Evolutionary conservation across 2,329 filamentous ascomycete species (phyloP), one percentile per base, ranked within the genome.

Genomic region (Aspergillus floridensis): DNA sequence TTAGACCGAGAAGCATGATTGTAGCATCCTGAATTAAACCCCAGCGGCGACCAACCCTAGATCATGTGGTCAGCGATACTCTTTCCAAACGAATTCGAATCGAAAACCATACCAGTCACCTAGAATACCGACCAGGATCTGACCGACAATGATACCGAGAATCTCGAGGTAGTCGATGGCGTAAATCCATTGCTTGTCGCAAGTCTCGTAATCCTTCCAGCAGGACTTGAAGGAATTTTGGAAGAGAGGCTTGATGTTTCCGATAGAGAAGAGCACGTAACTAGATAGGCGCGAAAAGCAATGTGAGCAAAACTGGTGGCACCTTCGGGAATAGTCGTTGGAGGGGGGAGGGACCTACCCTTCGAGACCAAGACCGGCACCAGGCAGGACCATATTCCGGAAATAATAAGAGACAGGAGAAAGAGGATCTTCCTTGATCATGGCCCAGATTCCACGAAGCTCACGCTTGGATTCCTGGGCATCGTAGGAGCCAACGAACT

Each of bases 201-300:
- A 98, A 29, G 85, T 87, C 3, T 81, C 75, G 61, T 83, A 73
- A 24, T 81, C 79, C 12, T 80, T 81, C 93, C 93, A 98, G 81
- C 93, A 98, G 3, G 79, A 68, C 1, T 87, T 85, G 84, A 93
- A 98, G 5, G 87, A 86, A 35, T 85, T 82, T 62, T 86, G 77
- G 72, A 96, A 93, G 11, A 98, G 83, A 4, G 93, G 90, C 71
- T 90, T 87, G 65, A 98, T 81, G 76, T 96, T 97, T 59, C 93
- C 93, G 67, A 98, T 97, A 63, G 93, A 97, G 82, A 98, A 98
- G 21, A 98, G 85, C 47, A 97, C 93, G 72, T 97, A 98, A 68
- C 92, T 86, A 59, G 7, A 60, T 10, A 21, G 44, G 21, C n/a
- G 26, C 26, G 54, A 48, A 32, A 49, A 11, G 12, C 29, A 29